These are phyloP conservation scores for Sporothrix dimorphospora DNA, from an alignment of 2,329 filamentous ascomycete genomes.

Conservation along the genomic window DNA sequence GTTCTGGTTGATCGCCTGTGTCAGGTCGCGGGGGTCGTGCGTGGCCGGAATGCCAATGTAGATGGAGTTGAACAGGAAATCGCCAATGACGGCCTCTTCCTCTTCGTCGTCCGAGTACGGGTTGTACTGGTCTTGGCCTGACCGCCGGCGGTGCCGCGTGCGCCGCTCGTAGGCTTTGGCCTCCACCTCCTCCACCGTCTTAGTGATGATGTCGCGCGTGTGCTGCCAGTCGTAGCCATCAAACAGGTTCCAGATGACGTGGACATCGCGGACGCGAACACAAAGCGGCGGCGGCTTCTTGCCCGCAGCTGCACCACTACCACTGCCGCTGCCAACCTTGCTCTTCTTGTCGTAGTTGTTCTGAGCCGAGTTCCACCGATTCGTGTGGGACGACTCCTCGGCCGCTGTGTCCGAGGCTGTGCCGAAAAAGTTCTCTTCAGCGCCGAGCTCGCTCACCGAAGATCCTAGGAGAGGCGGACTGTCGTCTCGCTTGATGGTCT, in stretches of 20 bases:
- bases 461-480: slow-evolving; percentile 34
- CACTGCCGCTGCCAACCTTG: background rate
- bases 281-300: slow-evolving; percentile 63
- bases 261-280: slow-evolving; percentile 79
- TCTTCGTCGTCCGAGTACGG: slow-evolving; percentile 65
- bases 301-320: slow-evolving; percentile 48
- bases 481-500: background rate
- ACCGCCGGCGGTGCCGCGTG: slow-evolving; percentile 58
- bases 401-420: slow-evolving; percentile 62
- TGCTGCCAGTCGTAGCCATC: slow-evolving; percentile 96
- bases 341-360: slow-evolving; percentile 69
- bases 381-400: slow-evolving; percentile 40
- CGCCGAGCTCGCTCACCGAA: slow-evolving; percentile 37
- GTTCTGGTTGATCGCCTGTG: slow-evolving; percentile 82
- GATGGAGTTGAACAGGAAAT: slow-evolving; percentile 97
- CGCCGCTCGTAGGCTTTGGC: slow-evolving; percentile 76
- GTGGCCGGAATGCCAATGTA: slow-evolving; percentile 93
- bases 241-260: slow-evolving; percentile 96
- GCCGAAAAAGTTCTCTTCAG: slow-evolving; percentile 70
- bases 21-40: slow-evolving; percentile 79
- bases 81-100: slow-evolving; percentile 84
- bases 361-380: slow-evolving; percentile 77
- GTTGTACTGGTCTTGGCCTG: slow-evolving; percentile 51
- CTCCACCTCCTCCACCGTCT: slow-evolving; percentile 88
- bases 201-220: slow-evolving; percentile 82